phyloP scores from a whole-genome alignment of 148 eudicot genomes.

The Rhododendron simsii region DNA sequence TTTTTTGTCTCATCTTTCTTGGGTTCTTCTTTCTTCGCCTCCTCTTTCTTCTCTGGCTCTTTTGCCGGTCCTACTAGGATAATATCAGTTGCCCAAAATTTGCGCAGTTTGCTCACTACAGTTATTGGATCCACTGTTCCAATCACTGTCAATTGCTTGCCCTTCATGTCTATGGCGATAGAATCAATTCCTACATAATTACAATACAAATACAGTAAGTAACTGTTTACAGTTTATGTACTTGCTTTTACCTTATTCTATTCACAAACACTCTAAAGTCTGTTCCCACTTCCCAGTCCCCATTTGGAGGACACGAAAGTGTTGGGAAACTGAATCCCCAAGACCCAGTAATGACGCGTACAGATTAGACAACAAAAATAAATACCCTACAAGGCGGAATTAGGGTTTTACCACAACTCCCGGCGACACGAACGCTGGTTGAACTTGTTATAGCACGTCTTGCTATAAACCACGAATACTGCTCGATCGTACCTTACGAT shows the following conservation, averaged over 20 bases:
- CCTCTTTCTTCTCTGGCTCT: conserved; percentile 42
- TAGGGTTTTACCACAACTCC: too few relatives aligned
- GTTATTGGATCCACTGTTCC: conserved; percentile 57
- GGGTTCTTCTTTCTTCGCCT: conserved; percentile 37
- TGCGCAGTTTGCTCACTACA: conserved; percentile 48
- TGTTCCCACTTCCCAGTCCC: neutral
- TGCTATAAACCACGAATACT: too few relatives aligned
- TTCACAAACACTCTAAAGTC: neutral
- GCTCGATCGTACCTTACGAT: too few relatives aligned
- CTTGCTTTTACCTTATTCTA: neutral
- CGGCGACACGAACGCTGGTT: too few relatives aligned
- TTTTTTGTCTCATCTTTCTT: conserved; percentile 28
- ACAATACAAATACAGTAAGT: neutral
- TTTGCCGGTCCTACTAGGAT: conserved; percentile 49
- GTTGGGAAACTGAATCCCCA: too few relatives aligned
- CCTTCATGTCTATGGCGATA: conserved; percentile 45
- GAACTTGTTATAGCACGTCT: too few relatives aligned
- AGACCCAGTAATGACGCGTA: too few relatives aligned
- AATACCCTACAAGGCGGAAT: too few relatives aligned
- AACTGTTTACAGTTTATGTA: too few relatives aligned
- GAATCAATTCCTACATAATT: conserved; percentile 43
- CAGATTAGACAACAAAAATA: too few relatives aligned
- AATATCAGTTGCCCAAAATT: conserved; percentile 42
- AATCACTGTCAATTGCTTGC: conserved; percentile 37
- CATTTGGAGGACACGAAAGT: neutral